These are phyloP conservation scores for Penicillium atrosanguineum DNA, from an alignment of 495 filamentous ascomycete species.

Conservation along the genomic window DNA sequence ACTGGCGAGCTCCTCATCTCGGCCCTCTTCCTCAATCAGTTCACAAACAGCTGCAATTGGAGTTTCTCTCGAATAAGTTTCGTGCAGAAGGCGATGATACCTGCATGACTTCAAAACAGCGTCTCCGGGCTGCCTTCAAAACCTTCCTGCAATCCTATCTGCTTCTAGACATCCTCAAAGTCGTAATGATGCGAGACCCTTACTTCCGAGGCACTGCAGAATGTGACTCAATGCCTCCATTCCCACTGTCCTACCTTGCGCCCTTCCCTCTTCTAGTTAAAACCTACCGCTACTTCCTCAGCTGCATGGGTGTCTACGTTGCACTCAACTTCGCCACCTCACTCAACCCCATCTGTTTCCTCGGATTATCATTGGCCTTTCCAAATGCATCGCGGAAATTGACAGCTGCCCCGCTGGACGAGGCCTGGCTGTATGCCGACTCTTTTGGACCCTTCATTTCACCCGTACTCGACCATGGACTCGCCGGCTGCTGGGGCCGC, in stretches of 20 bases:
- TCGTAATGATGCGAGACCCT: conserved; percentile 65
- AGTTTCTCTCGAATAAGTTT: conserved; percentile 7
- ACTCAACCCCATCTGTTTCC: conserved; percentile 55
- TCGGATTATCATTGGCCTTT: conserved; percentile 49
- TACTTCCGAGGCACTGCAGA: conserved; percentile 60
- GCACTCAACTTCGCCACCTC: conserved; percentile 55
- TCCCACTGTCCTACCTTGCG: conserved; percentile 40
- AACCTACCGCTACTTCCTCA: conserved; percentile 50
- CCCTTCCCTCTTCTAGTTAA: conserved; percentile 38
- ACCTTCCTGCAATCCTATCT: conserved; percentile 56
- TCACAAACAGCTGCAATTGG: conserved; percentile 34
- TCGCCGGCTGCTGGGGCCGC: conserved; percentile 74
- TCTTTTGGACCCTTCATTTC: conserved; percentile 56
- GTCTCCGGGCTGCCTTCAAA: conserved; percentile 47
- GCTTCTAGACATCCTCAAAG: conserved; percentile 62
- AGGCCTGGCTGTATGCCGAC: conserved; percentile 65
- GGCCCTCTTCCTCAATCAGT: conserved; percentile 56
- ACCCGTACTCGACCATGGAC: conserved; percentile 59
- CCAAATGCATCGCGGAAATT: conserved; percentile 34
- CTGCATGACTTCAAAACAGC: conserved; percentile 30
- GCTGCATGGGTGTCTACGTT: conserved; percentile 47
- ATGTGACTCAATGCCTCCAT: conserved; percentile 39
- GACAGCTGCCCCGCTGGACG: conserved; percentile 46
- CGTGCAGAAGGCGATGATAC: conserved; percentile 6
- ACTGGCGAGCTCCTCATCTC: conserved; percentile 60